Evolutionary conservation across 1,284 basidiomycete species (phyloP).

Genomic region (Irpex sp.): DNA sequence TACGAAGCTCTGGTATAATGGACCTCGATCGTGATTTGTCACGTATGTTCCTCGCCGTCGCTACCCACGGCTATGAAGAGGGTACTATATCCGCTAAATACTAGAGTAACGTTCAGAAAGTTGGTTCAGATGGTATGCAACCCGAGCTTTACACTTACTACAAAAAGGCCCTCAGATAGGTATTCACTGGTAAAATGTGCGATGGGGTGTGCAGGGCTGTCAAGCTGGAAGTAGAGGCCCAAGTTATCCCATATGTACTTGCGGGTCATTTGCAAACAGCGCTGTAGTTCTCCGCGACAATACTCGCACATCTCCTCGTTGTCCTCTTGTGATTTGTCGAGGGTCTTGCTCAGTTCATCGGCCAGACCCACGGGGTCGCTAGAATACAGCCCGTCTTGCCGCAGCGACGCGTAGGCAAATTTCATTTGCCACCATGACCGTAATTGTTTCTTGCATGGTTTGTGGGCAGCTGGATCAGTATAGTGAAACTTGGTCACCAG

Average conservation of each 20-base stretch:
- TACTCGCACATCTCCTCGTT: not conserved
- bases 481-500: not conserved
- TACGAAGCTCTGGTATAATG: not conserved
- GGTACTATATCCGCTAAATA: too few relatives aligned
- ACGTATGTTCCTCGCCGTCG: too few relatives aligned
- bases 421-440: not conserved
- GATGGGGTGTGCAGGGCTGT: too few relatives aligned
- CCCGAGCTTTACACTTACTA: too few relatives aligned
- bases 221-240: not conserved
- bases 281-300: not conserved
- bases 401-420: not conserved
- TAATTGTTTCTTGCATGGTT: not conserved
- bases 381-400: not conserved
- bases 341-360: not conserved
- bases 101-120: too few relatives aligned
- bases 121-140: too few relatives aligned
- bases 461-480: not conserved
- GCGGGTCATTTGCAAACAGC: not conserved
- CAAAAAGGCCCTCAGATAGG: too few relatives aligned
- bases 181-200: too few relatives aligned
- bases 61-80: too few relatives aligned
- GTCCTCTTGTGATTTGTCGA: not conserved
- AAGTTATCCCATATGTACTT: not conserved
- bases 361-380: not conserved
- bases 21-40: not conserved